Percentiles rank a stretch among this genome's conserved stretches.
Evolutionary conservation across 1,139 yeast species (phyloP).

Genomic region (Saccharomyces hybrid): DNA sequence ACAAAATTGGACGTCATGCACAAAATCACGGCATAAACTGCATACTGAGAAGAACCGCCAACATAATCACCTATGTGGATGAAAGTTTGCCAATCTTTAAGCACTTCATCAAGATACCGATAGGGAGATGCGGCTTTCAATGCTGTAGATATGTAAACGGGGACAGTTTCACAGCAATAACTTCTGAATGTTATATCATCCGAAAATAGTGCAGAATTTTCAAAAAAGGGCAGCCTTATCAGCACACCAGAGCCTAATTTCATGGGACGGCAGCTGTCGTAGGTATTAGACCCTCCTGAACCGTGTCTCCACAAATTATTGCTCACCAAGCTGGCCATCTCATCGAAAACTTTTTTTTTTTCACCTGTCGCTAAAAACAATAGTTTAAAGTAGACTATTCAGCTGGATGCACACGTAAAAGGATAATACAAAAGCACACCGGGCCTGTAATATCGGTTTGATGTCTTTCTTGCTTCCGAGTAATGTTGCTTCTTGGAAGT

Average conservation of each 20-base stretch:
- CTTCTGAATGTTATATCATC: conserved; percentile 18
- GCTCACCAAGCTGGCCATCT: not conserved
- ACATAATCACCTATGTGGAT: conserved; percentile 12
- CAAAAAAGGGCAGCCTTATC: conserved; percentile 11
- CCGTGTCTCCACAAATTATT: not conserved
- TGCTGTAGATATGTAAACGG: conserved; percentile 32
- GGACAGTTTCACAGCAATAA: conserved; percentile 27
- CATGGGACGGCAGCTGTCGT: conserved; percentile 18
- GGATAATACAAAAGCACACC: not conserved
- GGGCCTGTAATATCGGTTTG: not conserved
- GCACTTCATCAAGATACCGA: conserved; percentile 17
- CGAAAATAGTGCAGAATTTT: conserved; percentile 10
- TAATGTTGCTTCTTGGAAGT: not conserved
- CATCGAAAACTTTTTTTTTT: not conserved
- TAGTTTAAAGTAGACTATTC: not conserved
- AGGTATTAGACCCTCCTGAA: conserved; percentile 3
- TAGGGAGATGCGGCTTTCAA: conserved; percentile 13
- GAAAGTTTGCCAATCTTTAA: conserved; percentile 28
- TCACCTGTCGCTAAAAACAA: not conserved
- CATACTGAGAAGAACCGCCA: conserved; percentile 45
- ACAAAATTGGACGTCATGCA: conserved; percentile 60
- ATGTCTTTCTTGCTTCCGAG: not conserved
- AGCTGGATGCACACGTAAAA: not conserved
- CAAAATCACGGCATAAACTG: conserved; percentile 55
- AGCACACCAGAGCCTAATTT: conserved; percentile 24